Evolutionary conservation across 177 flowering plant species (phyloP), one percentile per base, ranked within the genome.

Genomic region (Vitis hybrid): DNA sequence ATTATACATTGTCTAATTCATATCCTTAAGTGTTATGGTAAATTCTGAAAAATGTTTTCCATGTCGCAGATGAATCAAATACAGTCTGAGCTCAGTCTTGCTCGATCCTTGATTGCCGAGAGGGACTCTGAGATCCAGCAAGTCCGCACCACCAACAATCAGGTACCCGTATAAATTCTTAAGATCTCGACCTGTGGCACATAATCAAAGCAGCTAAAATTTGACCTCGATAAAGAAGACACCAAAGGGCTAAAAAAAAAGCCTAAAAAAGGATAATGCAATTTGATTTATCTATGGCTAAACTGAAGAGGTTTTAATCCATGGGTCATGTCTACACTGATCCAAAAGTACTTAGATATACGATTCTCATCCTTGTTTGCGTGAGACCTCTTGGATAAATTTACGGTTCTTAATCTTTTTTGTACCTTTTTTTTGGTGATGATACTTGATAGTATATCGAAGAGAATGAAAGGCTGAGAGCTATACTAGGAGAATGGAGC

Each of bases 401-500:
- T 6, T 17, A 17, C n/a, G n/a, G 30, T 40, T 40, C 7, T 40
- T 5, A 5, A 40, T 40, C 7, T 40, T 40, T 40, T 40, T 7
- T 7, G 46, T 40, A 7, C 46, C 46, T 40, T 40, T 40, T 40
- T 40, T 40, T 40, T 40, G 46, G 46, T 75, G 71, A 24, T 27
- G 30, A 27, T 27, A 27, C 4, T 27, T 27, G 56, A 69, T 88
- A 96, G 99, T 96, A 91, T 75, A 83, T 96, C 57, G 97, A 92
- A 78, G 99, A 96, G 79, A 93, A 93, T 73, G 99, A 92, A 81
- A 89, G 99, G 81, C 81, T 96, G 15, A 88, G 98, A 79, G 97
- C 95, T 60, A 90, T 93, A 62, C 64, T 96, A 59, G 92, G 95
- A 40, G 99, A 96, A 81, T 96, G 99, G 99, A 96, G 99, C 73